These are phyloP conservation scores for Penicillium sp. DNA, from an alignment of 2,329 filamentous ascomycete genomes.

Conservation along the genomic window DNA sequence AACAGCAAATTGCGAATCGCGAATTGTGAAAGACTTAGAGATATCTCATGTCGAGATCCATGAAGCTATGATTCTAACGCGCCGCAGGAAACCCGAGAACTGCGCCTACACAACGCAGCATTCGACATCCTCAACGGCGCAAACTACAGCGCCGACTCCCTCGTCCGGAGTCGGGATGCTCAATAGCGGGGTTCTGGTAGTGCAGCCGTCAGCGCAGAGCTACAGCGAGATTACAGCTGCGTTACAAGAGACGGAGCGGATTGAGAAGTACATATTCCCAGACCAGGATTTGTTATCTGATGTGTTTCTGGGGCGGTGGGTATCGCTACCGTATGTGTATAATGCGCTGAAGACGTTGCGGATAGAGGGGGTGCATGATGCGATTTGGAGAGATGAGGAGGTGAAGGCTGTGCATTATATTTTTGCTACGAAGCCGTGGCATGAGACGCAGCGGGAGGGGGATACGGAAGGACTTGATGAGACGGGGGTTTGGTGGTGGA, in stretches of 20 bases:
- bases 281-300: conserved; percentile 59
- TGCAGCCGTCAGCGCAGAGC: conserved; percentile 50
- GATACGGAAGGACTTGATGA: conserved; percentile 3
- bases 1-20: too few species aligned
- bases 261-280: conserved; percentile 55
- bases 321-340: conserved; percentile 61
- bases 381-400: conserved; percentile 13
- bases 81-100: conserved; percentile 7
- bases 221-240: conserved; percentile 51
- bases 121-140: neutral
- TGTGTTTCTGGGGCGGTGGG: conserved; percentile 57
- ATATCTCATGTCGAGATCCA: neutral
- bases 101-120: conserved; percentile 13
- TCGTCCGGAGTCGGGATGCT: conserved; percentile 56
- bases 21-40: too few species aligned
- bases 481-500: conserved; percentile 14
- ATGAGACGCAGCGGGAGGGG: conserved; percentile 3
- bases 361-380: conserved; percentile 35
- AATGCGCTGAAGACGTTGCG: conserved; percentile 61
- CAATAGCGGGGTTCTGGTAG: conserved; percentile 59
- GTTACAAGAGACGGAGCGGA: conserved; percentile 45
- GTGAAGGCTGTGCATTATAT: conserved; percentile 17
- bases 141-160: conserved; percentile 43
- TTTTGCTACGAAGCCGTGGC: conserved; percentile 17
- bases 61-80: conserved; percentile 29